Conservation (phyloP, 139 green algal species). For the Trebouxia sp. region DNA sequence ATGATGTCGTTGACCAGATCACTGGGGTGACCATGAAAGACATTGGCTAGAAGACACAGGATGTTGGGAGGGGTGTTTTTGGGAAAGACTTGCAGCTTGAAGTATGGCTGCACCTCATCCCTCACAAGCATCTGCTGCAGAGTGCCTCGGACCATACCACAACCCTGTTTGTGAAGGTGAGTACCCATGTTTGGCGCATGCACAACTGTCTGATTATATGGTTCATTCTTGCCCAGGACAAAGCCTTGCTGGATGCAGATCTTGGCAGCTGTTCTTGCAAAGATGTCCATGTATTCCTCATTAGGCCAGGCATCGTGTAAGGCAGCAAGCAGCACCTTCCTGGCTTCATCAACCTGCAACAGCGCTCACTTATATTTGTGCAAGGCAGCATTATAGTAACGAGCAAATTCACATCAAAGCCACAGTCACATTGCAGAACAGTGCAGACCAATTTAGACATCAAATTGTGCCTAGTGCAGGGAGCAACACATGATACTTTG, state of each 20-base stretch:
- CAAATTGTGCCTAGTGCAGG: not conserved
- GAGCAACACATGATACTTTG: not conserved
- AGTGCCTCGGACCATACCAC: conserved; percentile 20
- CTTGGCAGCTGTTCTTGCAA: conserved; percentile 5
- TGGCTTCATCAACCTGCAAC: conserved; percentile 19
- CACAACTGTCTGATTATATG: conserved; percentile 6
- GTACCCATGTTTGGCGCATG: conserved; percentile 23
- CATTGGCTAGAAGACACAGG: conserved; percentile 16
- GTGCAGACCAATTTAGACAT: no score
- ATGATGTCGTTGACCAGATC: conserved; percentile 11
- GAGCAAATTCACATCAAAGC: no score
- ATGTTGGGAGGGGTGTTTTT: not conserved
- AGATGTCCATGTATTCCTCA: conserved; percentile 4
- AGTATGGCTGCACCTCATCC: not conserved
- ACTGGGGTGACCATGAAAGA: not conserved
- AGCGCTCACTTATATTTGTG: no score
- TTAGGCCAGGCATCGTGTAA: conserved; percentile 2
- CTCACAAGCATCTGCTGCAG: conserved; percentile 14
- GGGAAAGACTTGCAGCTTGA: not conserved
- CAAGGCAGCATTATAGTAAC: no score
- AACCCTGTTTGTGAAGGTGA: not conserved
- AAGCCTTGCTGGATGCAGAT: conserved; percentile 21
- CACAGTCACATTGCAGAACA: no score
- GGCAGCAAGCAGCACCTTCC: conserved; percentile 5
- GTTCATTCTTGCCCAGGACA: not conserved